phyloP scores from a whole-genome alignment of 495 filamentous ascomycete species.

The Collariella sp. region DNA sequence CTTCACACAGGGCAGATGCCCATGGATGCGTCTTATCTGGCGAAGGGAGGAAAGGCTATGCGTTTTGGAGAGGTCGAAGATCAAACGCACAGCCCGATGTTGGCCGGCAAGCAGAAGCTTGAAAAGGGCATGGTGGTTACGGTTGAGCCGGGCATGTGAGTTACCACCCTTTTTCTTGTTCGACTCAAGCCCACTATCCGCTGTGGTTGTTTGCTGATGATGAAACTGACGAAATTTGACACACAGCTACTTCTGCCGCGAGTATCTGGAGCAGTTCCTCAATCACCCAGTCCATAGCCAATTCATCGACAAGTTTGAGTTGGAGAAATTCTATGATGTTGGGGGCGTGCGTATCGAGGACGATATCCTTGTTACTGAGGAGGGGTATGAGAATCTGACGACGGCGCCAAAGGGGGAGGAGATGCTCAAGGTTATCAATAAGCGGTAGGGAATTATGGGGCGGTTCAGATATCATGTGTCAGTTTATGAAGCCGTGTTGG shows the following conservation, averaged over 20 bases:
- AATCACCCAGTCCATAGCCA: constrained; percentile 49
- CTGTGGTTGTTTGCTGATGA: background rate
- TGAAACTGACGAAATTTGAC: background rate
- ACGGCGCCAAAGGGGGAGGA: constrained; percentile 70
- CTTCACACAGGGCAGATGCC: too few species aligned
- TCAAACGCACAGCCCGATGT: too few species aligned
- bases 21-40: background rate
- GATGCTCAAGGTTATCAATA: constrained; percentile 30
- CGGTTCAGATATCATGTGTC: background rate
- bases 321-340: constrained; percentile 64
- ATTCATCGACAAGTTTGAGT: constrained; percentile 65
- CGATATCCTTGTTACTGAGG: constrained; percentile 70
- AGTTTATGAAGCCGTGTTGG: too few species aligned
- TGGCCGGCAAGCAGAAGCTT: constrained; percentile 33
- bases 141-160: constrained; percentile 75
- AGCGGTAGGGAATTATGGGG: background rate
- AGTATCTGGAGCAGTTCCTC: constrained; percentile 57
- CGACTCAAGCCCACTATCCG: background rate
- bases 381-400: constrained; percentile 76
- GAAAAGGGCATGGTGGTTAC: constrained; percentile 72
- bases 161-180: background rate
- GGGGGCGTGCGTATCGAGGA: constrained; percentile 92
- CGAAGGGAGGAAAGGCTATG: too few species aligned
- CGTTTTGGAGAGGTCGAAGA: too few species aligned
- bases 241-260: constrained; percentile 54